phyloP scores from a whole-genome alignment of 352 stramenopile genomes.

The Phytophthora melonis region DNA sequence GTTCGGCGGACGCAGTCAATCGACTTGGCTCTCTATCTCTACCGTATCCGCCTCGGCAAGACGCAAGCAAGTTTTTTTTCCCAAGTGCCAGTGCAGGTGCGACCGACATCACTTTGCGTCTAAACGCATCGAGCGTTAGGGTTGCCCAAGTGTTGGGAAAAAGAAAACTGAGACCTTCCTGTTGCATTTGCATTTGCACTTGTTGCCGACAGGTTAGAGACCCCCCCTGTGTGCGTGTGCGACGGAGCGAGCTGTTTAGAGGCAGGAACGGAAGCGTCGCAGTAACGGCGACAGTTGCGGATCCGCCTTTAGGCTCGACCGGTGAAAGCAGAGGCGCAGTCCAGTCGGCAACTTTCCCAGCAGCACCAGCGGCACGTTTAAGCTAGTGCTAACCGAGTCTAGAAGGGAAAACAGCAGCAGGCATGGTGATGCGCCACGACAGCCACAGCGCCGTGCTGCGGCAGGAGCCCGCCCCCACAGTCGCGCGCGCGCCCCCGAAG shows the following conservation, averaged over 20 bases:
- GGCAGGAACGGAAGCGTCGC: constrained; percentile 19
- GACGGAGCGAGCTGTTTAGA: not conserved
- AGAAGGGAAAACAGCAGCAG: not conserved
- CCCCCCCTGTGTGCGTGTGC: too few relatives aligned
- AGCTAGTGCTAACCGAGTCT: not conserved
- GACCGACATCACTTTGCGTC: not conserved
- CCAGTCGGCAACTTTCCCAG: not conserved
- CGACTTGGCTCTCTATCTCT: not conserved
- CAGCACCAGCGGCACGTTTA: not conserved
- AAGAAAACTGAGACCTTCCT: constrained; percentile 11
- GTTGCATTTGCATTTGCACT: constrained; percentile 2
- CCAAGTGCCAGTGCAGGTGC: not conserved
- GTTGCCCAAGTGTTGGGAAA: not conserved
- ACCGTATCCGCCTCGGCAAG: not conserved
- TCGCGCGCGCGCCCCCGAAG: constrained; percentile 17
- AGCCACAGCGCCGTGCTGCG: constrained; percentile 6
- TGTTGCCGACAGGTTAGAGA: not conserved
- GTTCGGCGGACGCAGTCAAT: not conserved
- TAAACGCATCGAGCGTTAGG: not conserved
- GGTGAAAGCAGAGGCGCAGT: not conserved
- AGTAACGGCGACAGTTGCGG: constrained; percentile 21
- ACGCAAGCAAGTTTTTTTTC: not conserved
- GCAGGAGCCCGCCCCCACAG: constrained; percentile 16
- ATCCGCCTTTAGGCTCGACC: constrained; percentile 8
- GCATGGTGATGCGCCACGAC: constrained; percentile 38